Evolutionary conservation across 352 stramenopile species (phyloP), one percentile per base, ranked within the genome.

Genomic region (Halophytophthora batemanensis): DNA sequence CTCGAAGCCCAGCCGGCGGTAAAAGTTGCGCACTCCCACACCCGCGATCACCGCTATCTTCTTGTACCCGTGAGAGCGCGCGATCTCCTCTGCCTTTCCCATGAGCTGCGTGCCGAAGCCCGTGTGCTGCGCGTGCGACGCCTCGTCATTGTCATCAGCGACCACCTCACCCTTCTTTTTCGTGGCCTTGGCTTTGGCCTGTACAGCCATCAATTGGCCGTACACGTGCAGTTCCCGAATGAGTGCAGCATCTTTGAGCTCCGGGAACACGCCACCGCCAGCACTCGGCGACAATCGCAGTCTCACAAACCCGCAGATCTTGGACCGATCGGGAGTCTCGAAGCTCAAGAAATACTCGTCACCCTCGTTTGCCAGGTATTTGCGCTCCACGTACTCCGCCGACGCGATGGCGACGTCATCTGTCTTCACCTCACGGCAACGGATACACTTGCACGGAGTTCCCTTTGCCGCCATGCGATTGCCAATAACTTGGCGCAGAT

Each of bases 291-390:
- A 91, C 5, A 98, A 59, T 25, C 91, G 86, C 36, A 98, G 67
- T 2, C 90, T 76, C 17, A 82, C 69, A 64, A 98, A 98, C 3
- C 87, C 91, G 51, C 92, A 96, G 50, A 98, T 96, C 50, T 90
- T 96, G 28, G 77, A 78, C 29, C 82, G 61, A 50, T 97, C 88
- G 0, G 82, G 78, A 15, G 88, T 91, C 67, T 98, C 91, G 36
- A 96, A 98, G 58, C 80, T 95, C 29, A 98, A 76, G 54, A 98
- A 98, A 55, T 93, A 95, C 62, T 98, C 91, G 29, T 81, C 64
- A 3, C 85, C 91, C 14, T 86, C 82, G 45, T 94, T 95, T 3
- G 87, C 88, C 18, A 81, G 61, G 66, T 98, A 98, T 50, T 79
- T 66, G 28, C 85, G 85, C 51, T 87, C 59, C 5, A 94, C 50